Conservation (phyloP, 257 asterid genomes). For the Penstemon barbatus region DNA sequence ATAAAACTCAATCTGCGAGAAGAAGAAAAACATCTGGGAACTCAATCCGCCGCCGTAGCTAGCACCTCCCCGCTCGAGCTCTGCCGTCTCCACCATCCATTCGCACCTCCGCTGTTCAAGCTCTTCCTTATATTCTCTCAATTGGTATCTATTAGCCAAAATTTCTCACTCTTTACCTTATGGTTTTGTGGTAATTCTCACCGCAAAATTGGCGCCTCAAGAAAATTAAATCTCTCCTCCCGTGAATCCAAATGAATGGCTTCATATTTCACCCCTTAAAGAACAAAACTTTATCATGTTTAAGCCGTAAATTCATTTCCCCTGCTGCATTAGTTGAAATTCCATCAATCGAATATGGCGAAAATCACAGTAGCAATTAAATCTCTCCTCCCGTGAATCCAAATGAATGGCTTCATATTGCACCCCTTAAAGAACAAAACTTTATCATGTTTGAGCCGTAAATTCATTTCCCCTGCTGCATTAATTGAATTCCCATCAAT, state of each 20-base stretch:
- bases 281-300: constrained; percentile 22
- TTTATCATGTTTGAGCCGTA: constrained; percentile 24
- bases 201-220: neutral
- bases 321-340: constrained; percentile 30
- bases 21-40: no score
- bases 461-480: constrained; percentile 36
- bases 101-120: no score
- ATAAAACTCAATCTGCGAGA: no score
- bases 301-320: constrained; percentile 34
- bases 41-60: no score
- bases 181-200: no score
- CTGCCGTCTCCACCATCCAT: no score
- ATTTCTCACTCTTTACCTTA: no score
- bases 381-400: constrained; percentile 12
- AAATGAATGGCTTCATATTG: constrained; percentile 42
- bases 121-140: no score
- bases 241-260: constrained; percentile 44
- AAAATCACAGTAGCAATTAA: neutral
- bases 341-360: constrained; percentile 27
- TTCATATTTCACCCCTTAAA: constrained; percentile 27
- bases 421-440: constrained; percentile 28
- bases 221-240: neutral
- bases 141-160: no score
- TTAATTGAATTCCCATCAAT: constrained; percentile 25
- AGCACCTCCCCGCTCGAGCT: no score